Percentiles rank a stretch among this genome's conserved stretches.
Conservation (phyloP, 768 basidiomycete species). For the Tylopilus subfusipes region DNA sequence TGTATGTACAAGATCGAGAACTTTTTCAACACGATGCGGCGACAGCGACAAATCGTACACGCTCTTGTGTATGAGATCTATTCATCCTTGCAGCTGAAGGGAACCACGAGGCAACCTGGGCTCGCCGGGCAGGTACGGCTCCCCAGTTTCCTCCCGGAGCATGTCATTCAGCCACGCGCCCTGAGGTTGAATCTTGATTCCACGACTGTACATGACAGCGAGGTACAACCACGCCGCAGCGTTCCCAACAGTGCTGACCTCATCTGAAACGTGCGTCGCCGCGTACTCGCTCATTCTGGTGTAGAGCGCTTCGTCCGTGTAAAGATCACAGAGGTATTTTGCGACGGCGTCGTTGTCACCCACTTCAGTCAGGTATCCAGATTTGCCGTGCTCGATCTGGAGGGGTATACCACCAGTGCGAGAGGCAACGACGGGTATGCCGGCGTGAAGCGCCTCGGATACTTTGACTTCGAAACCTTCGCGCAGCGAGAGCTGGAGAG, state of each 20-base stretch:
- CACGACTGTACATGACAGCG: constrained; percentile 77
- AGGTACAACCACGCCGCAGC: constrained; percentile 63
- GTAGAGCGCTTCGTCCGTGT: constrained; percentile 70
- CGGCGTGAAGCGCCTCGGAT: constrained; percentile 89
- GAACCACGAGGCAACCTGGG: constrained; percentile 66
- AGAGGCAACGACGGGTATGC: constrained; percentile 80
- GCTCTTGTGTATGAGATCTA: neutral
- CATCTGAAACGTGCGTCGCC: constrained; percentile 74
- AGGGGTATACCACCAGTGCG: constrained; percentile 92
- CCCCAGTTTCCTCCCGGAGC: constrained; percentile 70
- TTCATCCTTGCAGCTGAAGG: constrained; percentile 45
- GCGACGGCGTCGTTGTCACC: constrained; percentile 78
- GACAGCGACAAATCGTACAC: constrained; percentile 8
- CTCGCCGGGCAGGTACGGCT: constrained; percentile 63
- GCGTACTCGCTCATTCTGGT: constrained; percentile 62
- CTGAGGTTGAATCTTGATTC: constrained; percentile 72
- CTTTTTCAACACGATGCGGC: neutral
- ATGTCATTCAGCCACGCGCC: constrained; percentile 86
- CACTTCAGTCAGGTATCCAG: constrained; percentile 77
- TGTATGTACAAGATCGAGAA: neutral
- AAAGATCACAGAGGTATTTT: constrained; percentile 69
- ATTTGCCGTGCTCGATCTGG: constrained; percentile 84
- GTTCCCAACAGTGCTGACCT: constrained; percentile 82
- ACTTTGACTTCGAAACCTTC: constrained; percentile 99
- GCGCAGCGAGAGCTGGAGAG: constrained; percentile 85